Base-by-base conservation (phyloP, 805 yeast species). In the Candida chauliodis region DNA sequence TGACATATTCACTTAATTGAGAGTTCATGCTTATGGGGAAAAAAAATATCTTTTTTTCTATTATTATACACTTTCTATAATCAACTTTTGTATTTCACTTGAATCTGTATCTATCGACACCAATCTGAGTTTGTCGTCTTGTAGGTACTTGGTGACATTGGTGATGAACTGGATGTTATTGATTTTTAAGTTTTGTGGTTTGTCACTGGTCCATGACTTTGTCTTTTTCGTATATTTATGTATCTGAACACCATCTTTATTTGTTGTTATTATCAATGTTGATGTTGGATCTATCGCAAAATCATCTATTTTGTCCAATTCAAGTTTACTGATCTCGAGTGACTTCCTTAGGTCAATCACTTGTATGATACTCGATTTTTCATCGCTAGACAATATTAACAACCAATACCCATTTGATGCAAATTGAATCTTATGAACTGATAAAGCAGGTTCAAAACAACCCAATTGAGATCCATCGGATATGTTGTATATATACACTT, bases 361-460 rank as follows among this genome's bases (percentile, higher is more conserved):
- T 15, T 67, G 69, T 7, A 75, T 41, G 4, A 46, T 30, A 15
- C 52, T 45, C 2, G 41, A 40, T 7, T 39, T 50, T 0, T 46
- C 46, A 14, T 51, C 60, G 3, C 50, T 36, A 3, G 52, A 37
- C 8, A 55, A 50, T 2, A 59, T 71, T 30, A 73, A 52, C 14
- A 83, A 51, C 74, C 82, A 79, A 53, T 77, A 80, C 1, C 91
- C 91, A 51, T 83, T 83, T 20, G 66, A 61, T 2, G 81, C 83
- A 58, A 79, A 81, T 29, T 54, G 50, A 9, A 80, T 40, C n/a
- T 59, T 54, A 5, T 55, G 45, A 8, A 74, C 59, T 1, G 47
- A 41, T 24, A 48, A 45, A n/a, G 49, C 52, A 1, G 55, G 46
- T 2, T 44, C 42, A 17, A 73, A 46, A 3, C 75, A 52, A 8